Percentiles rank a stretch among this genome's conserved stretches.
phyloP scores from a whole-genome alignment of 2,329 filamentous ascomycete genomes.

The Cladosporium sp. region DNA sequence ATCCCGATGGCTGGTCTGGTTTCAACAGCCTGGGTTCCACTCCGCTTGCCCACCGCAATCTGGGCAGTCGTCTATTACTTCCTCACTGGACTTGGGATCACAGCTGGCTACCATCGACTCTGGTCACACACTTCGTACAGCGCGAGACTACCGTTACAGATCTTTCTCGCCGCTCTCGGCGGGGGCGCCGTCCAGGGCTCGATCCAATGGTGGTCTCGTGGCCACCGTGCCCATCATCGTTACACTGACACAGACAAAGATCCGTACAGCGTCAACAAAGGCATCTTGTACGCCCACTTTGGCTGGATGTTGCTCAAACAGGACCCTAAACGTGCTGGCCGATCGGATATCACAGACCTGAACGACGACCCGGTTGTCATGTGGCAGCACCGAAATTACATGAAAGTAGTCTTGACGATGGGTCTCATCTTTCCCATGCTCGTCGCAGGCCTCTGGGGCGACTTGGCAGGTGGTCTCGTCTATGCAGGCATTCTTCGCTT shows the following conservation, averaged over 20 bases:
- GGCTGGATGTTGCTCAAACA: conserved; percentile 91
- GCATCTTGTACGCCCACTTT: conserved; percentile 74
- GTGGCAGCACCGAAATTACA: conserved; percentile 80
- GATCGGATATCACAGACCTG: conserved; percentile 79
- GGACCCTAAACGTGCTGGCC: conserved; percentile 79
- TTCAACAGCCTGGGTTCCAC: conserved; percentile 72
- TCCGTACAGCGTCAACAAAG: conserved; percentile 83
- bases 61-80: conserved; percentile 77
- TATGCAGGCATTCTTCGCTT: conserved; percentile 79
- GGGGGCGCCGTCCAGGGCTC: conserved; percentile 79
- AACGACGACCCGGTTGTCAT: conserved; percentile 80
- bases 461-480: conserved; percentile 75
- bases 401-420: conserved; percentile 73
- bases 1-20: conserved; percentile 72
- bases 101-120: conserved; percentile 67
- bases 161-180: conserved; percentile 75
- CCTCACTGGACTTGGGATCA: conserved; percentile 53
- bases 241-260: conserved; percentile 88
- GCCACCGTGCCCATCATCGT: conserved; percentile 79
- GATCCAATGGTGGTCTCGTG: conserved; percentile 80
- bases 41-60: conserved; percentile 67
- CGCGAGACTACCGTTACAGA: conserved; percentile 68
- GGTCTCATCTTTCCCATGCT: conserved; percentile 70
- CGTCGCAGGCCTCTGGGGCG: conserved; percentile 74
- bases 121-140: conserved; percentile 83